Percentiles rank a stretch among this genome's conserved stretches.
Evolutionary conservation across 140 eudicot species (phyloP).

Genomic region (Bidens hawaiensis): DNA sequence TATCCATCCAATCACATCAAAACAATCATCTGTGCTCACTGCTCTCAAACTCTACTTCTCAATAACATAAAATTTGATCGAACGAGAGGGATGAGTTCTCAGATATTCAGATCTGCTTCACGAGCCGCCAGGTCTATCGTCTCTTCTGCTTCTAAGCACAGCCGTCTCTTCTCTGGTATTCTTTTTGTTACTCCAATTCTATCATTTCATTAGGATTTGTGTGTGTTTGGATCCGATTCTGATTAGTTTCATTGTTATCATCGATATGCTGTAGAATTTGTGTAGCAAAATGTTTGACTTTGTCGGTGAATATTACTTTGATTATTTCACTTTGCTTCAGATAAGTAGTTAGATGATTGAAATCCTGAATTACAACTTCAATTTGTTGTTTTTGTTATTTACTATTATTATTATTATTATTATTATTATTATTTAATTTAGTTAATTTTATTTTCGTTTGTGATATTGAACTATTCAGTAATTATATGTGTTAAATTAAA

Average conservation of each 20-base stretch:
- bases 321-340: neutral
- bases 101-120: conserved; percentile 67
- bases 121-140: conserved; percentile 66
- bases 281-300: neutral
- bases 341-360: neutral
- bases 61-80: neutral
- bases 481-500: neutral
- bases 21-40: neutral
- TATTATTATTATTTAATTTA: neutral
- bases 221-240: conserved; percentile 11
- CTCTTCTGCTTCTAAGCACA: conserved; percentile 44
- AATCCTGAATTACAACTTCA: neutral
- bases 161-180: conserved; percentile 55
- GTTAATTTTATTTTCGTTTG: neutral
- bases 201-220: conserved; percentile 5
- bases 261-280: neutral
- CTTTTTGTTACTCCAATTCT: neutral
- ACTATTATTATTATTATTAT: too few species aligned
- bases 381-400: neutral
- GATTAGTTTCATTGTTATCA: neutral
- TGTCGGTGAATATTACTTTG: conserved; percentile 7
- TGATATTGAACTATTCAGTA: neutral
- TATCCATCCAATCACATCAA: conserved; percentile 28
- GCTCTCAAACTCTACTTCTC: conserved; percentile 12
- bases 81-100: conserved; percentile 54